Evolutionary conservation across 2,329 filamentous ascomycete genomes (phyloP), one percentile per base, ranked within the genome.

Genomic region (Davidsoniella virescens): DNA sequence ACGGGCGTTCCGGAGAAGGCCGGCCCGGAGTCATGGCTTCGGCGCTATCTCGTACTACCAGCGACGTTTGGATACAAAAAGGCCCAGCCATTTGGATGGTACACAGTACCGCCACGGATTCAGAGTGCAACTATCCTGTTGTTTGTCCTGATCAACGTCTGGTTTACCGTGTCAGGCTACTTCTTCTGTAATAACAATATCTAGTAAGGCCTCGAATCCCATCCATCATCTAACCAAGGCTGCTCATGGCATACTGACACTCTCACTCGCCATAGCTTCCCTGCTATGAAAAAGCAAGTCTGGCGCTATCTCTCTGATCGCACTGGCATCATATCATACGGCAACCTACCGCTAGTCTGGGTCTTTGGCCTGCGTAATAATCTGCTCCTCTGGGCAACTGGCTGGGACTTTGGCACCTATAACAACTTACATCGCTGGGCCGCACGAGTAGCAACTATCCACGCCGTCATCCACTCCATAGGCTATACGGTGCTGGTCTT

Each of bases 291-390:
- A 2, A 60, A 58, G 4, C 68, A 71, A 51, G 43, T 63, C 0
- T 64, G 67, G 39, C 73, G 78, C 1, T 81, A 78, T 50, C 65
- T 77, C 0, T 73, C 76, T 0, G 78, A 82, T 54, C 70, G 80
- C 8, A 79, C 78, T 0, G 79, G 80, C 0, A 72, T 80, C 29
- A 68, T 84, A 20, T 73, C 76, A 0, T 75, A 79, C 55, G 75
- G 73, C 3, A 81, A 81, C 54, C 69, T 84, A 5, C 76, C 78
- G 0, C 57, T 81, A 2, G 63, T 83, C 0, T 83, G 78, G 78
- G 61, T 84, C 0, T 84, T 84, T 55, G 75, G 73, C 0, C 75
- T 76, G 58, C 68, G 81, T 8, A 85, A 84, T 54, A 82, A 84
- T 47, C 57, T 78, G 0, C 67, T 83, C 14, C 65, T 82, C 50